Conservation (phyloP, 2,329 filamentous ascomycete species). For the Raffaelea deltoideospora region DNA sequence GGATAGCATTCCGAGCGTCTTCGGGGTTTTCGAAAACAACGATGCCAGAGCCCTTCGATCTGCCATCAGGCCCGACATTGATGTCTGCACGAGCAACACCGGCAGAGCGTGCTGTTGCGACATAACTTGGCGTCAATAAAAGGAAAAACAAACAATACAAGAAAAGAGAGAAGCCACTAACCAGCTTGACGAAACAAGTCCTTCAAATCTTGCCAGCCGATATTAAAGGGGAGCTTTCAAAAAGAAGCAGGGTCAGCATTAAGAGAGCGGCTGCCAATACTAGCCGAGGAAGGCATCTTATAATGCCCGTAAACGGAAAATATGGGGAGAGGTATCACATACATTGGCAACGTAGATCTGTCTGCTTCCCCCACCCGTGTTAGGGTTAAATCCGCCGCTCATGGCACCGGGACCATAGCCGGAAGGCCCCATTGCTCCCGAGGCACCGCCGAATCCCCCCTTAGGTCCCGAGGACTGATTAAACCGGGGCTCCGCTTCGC, state of each 20-base stretch:
- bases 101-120: conserved; percentile 43
- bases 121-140: no score
- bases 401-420: conserved; percentile 18
- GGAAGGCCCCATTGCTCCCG: conserved; percentile 4
- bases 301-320: neutral
- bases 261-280: no score
- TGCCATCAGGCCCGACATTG: conserved; percentile 77
- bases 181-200: conserved; percentile 96
- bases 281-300: no score
- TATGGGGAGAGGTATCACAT: conserved; percentile 42
- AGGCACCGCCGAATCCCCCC: conserved; percentile 40
- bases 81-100: conserved; percentile 90
- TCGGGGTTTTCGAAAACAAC: conserved; percentile 92
- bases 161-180: conserved; percentile 32
- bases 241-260: neutral
- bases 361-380: conserved; percentile 45
- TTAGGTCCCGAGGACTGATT: conserved; percentile 56
- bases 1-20: conserved; percentile 88
- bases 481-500: conserved; percentile 94
- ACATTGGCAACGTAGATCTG: conserved; percentile 98
- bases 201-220: conserved; percentile 98
- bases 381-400: conserved; percentile 43
- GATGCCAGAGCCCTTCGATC: conserved; percentile 92
- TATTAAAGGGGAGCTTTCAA: conserved; percentile 77
- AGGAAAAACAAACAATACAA: neutral